Evolutionary conservation across 805 yeast species (phyloP), one percentile per base, ranked within the genome.

Genomic region (Clavispora vitiphila): DNA sequence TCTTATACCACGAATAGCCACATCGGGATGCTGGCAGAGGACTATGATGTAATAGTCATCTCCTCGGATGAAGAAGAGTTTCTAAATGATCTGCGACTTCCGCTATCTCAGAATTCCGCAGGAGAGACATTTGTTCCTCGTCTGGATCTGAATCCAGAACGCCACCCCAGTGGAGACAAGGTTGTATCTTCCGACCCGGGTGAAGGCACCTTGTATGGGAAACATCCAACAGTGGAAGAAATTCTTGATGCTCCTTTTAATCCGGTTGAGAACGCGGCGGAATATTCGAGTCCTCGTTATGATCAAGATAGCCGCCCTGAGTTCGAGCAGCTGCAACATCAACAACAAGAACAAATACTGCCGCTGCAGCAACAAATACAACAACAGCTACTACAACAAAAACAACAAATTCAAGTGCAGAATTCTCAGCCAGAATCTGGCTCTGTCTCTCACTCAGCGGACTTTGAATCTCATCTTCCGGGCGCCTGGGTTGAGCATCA

Each of bases 1-100:
- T 5, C 6, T n/a, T 15, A n/a, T n/a, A 16, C 42, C 14, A 27
- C 23, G 24, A 29, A 15, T 29, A 29, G 20, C 14, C 35, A 31
- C 26, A 31, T 22, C 22, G 14, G 27, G 25, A 38, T 34, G 40
- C 38, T 32, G 34, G 34, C 19, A 32, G 19, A 35, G 34, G 34
- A 42, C 11, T 22, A 38, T 20, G 38, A 41, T 4, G 43, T 32
- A 18, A 32, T 44, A n/a, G 39, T 44, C 16, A 39, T 43, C 6
- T 24, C 39, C 4, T 44, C 48, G 2, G 54, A 46, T n/a, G 52
- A 49, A 18, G 39, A 45, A 9, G 20, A 29, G 15, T 19, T 15
- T 2, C 32, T 20, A 12, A 29, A 7, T 15, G 3, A 16, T 15
- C 11, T 16, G 10, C 32, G 18, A 7, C 19, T 8, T 11, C 12